Conservation (phyloP, 305 asterid genomes). For the Fraxinus floribunda region DNA sequence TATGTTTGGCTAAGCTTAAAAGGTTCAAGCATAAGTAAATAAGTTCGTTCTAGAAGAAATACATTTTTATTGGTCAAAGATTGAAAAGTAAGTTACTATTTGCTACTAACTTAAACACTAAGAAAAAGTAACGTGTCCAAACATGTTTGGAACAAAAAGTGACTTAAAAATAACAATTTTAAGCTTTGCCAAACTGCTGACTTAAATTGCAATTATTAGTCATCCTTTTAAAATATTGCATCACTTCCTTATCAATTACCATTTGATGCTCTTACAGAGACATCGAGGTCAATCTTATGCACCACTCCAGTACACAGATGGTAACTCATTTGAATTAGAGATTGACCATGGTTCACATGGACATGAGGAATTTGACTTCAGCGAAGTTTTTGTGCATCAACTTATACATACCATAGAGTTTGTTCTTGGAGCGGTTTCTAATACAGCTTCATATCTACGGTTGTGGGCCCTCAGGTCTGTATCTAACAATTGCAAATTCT, state of each 20-base stretch:
- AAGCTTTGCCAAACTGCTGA: background rate
- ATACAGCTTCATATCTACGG: slow-evolving; percentile 57
- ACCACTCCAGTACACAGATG: slow-evolving; percentile 37
- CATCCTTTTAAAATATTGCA: background rate
- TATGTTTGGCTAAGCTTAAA: background rate
- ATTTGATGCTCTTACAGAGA: slow-evolving; percentile 41
- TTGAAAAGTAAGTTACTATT: background rate
- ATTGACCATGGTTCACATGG: slow-evolving; percentile 32
- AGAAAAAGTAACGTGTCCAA: background rate
- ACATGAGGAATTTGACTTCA: slow-evolving; percentile 48
- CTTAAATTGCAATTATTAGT: background rate
- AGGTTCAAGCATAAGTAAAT: background rate
- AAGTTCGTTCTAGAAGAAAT: background rate
- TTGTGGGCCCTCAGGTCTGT: slow-evolving; percentile 57
- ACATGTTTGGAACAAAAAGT: background rate
- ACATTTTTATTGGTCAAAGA: background rate
- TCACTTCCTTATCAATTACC: slow-evolving; percentile 4
- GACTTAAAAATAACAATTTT: background rate
- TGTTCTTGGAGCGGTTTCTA: slow-evolving; percentile 54
- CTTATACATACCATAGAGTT: slow-evolving; percentile 57
- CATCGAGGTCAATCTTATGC: slow-evolving; percentile 50
- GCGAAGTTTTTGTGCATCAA: slow-evolving; percentile 55
- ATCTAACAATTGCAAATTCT: slow-evolving; percentile 13
- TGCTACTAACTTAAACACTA: background rate
- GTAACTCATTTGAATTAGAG: slow-evolving; percentile 42